A percentile compares a stretch with the other conserved stretches of the same genome.
Conservation (phyloP, 1,284 basidiomycete species). For the Tausonia pullulans region DNA sequence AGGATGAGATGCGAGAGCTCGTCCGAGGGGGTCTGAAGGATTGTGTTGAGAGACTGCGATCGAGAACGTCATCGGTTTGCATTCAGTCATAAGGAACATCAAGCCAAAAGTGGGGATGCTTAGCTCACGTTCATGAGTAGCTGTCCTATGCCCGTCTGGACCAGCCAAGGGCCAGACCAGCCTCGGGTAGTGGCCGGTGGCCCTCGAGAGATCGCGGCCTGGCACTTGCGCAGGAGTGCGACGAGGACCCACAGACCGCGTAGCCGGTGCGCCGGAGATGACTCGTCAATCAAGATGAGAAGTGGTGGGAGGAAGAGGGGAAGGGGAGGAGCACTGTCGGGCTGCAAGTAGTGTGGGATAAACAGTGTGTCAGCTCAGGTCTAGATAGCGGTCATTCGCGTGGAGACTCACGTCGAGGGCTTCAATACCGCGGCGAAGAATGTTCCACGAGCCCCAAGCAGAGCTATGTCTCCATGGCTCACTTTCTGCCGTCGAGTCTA, state of each 20-base stretch:
- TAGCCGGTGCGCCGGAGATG: background rate
- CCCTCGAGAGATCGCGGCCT: background rate
- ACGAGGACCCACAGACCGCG: background rate
- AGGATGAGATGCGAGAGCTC: background rate
- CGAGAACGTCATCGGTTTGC: too few relatives aligned
- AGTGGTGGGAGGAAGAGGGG: constrained; percentile 5
- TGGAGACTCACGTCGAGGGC: background rate
- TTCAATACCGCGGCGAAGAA: background rate
- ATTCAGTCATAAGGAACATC: too few relatives aligned
- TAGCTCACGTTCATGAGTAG: background rate
- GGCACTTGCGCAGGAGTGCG: background rate
- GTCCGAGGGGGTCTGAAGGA: background rate
- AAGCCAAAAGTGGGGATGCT: too few relatives aligned
- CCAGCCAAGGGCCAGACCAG: background rate
- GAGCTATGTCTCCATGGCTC: constrained; percentile 1
- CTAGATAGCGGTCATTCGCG: background rate
- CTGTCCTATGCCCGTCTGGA: constrained; percentile 1
- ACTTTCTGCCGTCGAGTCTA: background rate
- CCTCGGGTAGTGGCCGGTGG: background rate
- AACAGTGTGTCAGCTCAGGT: too few relatives aligned
- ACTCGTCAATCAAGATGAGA: background rate
- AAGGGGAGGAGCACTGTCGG: background rate
- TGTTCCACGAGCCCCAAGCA: constrained; percentile 8
- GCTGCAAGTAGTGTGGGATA: background rate
- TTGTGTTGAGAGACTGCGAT: background rate